These are phyloP conservation scores for Fagus crenata DNA, from an alignment of 306 rosid species.

Conservation along the genomic window DNA sequence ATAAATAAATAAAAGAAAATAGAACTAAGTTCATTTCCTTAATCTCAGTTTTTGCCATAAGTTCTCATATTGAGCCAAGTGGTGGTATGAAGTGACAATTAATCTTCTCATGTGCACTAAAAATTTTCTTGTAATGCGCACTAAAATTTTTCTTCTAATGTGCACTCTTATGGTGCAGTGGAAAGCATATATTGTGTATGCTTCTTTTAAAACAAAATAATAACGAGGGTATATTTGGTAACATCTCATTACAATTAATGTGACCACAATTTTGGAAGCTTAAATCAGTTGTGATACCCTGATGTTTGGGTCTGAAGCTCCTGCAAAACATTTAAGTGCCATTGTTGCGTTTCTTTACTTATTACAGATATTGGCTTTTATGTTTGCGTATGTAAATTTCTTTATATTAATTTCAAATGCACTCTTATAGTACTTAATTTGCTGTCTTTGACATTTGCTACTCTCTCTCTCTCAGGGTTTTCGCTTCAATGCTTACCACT, in stretches of 20 bases:
- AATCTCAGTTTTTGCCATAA: too few relatives aligned
- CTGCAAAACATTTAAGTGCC: neutral
- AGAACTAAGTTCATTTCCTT: too few relatives aligned
- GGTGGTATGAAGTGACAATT: too few relatives aligned
- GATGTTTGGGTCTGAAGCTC: neutral
- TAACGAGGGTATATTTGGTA: too few relatives aligned
- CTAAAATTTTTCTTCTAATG: too few relatives aligned
- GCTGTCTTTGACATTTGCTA: neutral
- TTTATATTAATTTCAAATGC: neutral
- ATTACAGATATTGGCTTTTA: neutral
- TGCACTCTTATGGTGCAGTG: too few relatives aligned
- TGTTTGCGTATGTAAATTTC: neutral
- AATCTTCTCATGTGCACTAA: too few relatives aligned
- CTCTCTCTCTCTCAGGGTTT: conserved; percentile 47
- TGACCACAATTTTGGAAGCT: neutral
- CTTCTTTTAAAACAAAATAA: too few relatives aligned
- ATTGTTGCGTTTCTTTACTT: neutral
- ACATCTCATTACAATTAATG: neutral
- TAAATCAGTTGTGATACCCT: neutral
- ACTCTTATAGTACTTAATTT: neutral
- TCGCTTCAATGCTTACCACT: conserved; percentile 52
- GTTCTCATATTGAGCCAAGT: too few relatives aligned
- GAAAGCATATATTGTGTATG: too few relatives aligned
- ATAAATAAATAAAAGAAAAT: too few relatives aligned
- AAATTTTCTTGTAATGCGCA: too few relatives aligned